phyloP scores from a whole-genome alignment of 441 rosid species.

The Populus hybrid region DNA sequence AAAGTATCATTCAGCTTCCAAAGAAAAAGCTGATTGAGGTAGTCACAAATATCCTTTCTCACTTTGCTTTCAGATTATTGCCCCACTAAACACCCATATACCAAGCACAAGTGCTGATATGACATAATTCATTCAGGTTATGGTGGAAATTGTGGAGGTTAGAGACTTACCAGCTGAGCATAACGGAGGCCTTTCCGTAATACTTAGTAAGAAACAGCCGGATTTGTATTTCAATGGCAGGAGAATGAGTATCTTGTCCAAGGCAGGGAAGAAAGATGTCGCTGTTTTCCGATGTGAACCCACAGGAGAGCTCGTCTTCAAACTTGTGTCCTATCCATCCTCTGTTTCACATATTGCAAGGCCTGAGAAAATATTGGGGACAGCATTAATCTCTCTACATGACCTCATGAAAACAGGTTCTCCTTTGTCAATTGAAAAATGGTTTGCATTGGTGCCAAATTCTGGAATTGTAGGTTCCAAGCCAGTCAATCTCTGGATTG shows the following conservation, averaged over 20 bases:
- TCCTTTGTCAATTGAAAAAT: slow-evolving; percentile 53
- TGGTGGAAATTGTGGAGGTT: slow-evolving; percentile 56
- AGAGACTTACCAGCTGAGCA: slow-evolving; percentile 48
- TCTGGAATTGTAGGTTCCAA: slow-evolving; percentile 29
- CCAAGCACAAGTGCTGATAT: slow-evolving; percentile 3
- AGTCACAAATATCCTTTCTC: slow-evolving; percentile 8
- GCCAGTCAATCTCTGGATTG: slow-evolving; percentile 49
- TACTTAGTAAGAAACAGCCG: slow-evolving; percentile 36
- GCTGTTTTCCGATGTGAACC: slow-evolving; percentile 63
- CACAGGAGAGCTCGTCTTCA: slow-evolving; percentile 52
- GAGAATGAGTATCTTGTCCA: slow-evolving; percentile 33
- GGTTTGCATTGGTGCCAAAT: slow-evolving; percentile 52
- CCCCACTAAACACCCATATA: background rate
- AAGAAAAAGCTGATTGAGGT: slow-evolving; percentile 47
- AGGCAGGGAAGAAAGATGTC: slow-evolving; percentile 48
- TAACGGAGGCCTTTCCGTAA: slow-evolving; percentile 42
- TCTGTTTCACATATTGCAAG: background rate
- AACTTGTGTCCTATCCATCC: slow-evolving; percentile 30
- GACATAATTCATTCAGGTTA: slow-evolving; percentile 34
- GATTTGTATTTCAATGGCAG: slow-evolving; percentile 8
- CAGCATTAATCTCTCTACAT: slow-evolving; percentile 40
- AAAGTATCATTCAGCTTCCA: slow-evolving; percentile 27
- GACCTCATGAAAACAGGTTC: slow-evolving; percentile 45
- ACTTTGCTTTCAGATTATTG: slow-evolving; percentile 2
- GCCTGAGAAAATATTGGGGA: slow-evolving; percentile 38